A percentile compares a stretch with the other conserved stretches of the same genome.
These are phyloP conservation scores for Nakazawaea ambrosiae DNA, from an alignment of 805 yeast genomes.

Conservation along the genomic window DNA sequence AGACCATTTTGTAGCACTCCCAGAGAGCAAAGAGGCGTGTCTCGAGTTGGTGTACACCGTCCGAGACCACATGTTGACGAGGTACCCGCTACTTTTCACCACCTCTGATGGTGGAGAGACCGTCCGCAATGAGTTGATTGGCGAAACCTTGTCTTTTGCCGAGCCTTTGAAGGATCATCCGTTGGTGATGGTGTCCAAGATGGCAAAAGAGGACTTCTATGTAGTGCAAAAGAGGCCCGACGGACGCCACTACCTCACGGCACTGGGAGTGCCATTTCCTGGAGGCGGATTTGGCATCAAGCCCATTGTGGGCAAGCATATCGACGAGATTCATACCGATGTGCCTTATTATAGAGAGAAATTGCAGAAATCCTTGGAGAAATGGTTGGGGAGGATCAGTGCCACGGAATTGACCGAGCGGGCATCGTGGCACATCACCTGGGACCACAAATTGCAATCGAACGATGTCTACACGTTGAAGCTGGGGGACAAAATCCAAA, in stretches of 20 bases:
- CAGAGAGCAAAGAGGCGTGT: constrained; percentile 56
- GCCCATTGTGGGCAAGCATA: constrained; percentile 50
- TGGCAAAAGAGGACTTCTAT: constrained; percentile 75
- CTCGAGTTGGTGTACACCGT: constrained; percentile 59
- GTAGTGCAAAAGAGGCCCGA: constrained; percentile 44
- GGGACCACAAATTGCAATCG: constrained; percentile 59
- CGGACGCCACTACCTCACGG: constrained; percentile 55
- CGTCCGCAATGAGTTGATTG: constrained; percentile 53
- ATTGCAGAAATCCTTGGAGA: constrained; percentile 62
- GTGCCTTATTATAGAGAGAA: constrained; percentile 68
- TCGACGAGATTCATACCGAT: constrained; percentile 58
- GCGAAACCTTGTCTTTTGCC: constrained; percentile 54
- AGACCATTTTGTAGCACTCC: constrained; percentile 58
- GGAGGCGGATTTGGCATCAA: constrained; percentile 68
- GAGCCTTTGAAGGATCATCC: constrained; percentile 59
- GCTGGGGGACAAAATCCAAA: constrained; percentile 37
- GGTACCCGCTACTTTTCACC: constrained; percentile 61
- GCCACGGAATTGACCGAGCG: constrained; percentile 61
- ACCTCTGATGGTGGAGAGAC: constrained; percentile 39
- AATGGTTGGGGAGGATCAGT: constrained; percentile 60
- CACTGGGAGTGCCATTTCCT: constrained; percentile 75
- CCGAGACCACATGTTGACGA: constrained; percentile 46
- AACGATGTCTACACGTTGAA: constrained; percentile 48
- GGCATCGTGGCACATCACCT: constrained; percentile 67
- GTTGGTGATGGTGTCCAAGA: constrained; percentile 49